Evolutionary conservation across 1,284 basidiomycete species (phyloP), one percentile per base, ranked within the genome.

Genomic region (Moniliophthora roreri): DNA sequence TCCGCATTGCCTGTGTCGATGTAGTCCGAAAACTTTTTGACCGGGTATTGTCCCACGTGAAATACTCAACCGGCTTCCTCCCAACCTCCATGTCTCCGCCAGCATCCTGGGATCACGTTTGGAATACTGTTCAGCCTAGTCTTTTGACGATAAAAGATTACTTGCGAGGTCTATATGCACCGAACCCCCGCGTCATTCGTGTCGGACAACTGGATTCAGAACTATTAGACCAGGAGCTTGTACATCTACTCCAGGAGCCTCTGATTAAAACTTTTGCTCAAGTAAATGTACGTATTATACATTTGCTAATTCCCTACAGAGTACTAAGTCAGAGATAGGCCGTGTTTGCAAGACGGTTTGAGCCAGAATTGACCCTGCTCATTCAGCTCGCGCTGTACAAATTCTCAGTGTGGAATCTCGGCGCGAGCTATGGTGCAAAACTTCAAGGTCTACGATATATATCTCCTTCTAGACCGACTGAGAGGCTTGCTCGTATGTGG

Each of bases 181-280:
- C 74, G 32, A 55, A 61, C 48, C 67, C 78, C 24, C 77, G 86
- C 20, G 76, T 88, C 6, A 78, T 86, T 28, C 88, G 95, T 49
- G 94, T 98, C 38, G 89, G 89, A 23, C 93, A 98, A 71, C 82
- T 98, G 45, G 97, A 99, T 69, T 87, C 96, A 0, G 89, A 95
- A 62, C 78, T 96, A 26, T 81, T 99, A 42, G 97, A 99, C 72
- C 84, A 88, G 55, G 95, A 98, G 60, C 81, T 99, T 15, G 83
- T 90, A 16, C 80, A 86, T 23, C 75, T 98, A 57, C 79, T 99
- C 16, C 84, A 85, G 60, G 91, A 93, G 52, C 93, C 93, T n/a
- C 70, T 98, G 41, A 78, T 78, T 56, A 86, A 84, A 58, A 85
- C 93, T 1, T 68, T 98, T n/a, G 74, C 77, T 41, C 71, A 85